Percentiles rank a stretch among this genome's conserved stretches.
Conservation (phyloP, 2,329 filamentous ascomycete species). For the Aurifilum marmelostoma region DNA sequence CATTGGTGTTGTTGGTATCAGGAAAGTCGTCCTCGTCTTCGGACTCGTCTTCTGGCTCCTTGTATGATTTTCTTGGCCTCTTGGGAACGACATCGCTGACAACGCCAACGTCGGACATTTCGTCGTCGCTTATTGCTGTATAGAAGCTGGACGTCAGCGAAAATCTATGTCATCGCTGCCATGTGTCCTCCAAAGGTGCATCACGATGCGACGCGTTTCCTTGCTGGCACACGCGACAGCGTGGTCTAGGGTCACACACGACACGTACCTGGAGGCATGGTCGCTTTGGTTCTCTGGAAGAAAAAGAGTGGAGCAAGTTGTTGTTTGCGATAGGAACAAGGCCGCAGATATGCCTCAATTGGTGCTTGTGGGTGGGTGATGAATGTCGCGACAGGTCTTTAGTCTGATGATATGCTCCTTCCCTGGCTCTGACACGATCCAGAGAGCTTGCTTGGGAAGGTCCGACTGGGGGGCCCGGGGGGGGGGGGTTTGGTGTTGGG, state of each 20-base stretch:
- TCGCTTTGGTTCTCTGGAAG: neutral
- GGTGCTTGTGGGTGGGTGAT: neutral
- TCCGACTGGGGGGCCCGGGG: neutral
- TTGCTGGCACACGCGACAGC: neutral
- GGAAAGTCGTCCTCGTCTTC: conserved; percentile 34
- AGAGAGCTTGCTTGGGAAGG: neutral
- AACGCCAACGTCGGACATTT: conserved; percentile 40
- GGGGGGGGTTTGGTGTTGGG: no score
- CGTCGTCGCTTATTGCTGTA: conserved; percentile 48
- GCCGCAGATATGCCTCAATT: neutral
- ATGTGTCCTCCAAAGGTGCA: neutral
- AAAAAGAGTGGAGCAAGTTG: neutral
- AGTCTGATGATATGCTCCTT: neutral
- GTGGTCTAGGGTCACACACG: neutral
- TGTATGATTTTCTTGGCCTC: conserved; percentile 25
- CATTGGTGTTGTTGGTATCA: conserved; percentile 11
- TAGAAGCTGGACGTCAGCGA: conserved; percentile 5
- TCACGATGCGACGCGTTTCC: conserved; percentile 21
- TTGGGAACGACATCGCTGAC: conserved; percentile 31
- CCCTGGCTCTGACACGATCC: neutral
- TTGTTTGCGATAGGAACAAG: neutral
- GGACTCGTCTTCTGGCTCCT: conserved; percentile 32
- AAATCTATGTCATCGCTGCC: neutral
- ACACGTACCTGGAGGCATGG: conserved; percentile 26
- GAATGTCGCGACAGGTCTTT: conserved; percentile 20